Conservation (phyloP, 2,329 filamentous ascomycete species). For the Capronia americana region DNA sequence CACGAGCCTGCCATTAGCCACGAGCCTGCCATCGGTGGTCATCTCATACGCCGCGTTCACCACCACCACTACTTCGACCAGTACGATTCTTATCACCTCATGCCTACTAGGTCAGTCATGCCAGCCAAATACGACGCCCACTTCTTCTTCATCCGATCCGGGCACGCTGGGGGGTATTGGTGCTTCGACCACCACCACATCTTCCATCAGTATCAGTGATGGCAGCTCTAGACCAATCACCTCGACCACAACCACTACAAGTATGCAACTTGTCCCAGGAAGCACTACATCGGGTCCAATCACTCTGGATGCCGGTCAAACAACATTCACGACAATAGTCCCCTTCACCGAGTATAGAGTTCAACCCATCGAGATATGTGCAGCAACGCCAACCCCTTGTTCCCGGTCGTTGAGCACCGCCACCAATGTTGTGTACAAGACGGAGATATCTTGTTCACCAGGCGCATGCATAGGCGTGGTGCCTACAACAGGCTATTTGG, state of each 20-base stretch:
- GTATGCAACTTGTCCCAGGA: background rate
- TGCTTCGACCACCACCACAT: slow-evolving; percentile 9
- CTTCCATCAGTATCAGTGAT: slow-evolving; percentile 14
- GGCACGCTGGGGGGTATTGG: background rate
- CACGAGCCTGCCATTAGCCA: background rate
- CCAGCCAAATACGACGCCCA: slow-evolving; percentile 3
- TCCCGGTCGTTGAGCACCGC: slow-evolving; percentile 24
- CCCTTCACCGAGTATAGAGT: slow-evolving; percentile 28
- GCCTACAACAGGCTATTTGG: slow-evolving; percentile 25
- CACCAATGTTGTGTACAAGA: slow-evolving; percentile 23
- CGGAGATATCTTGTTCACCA: slow-evolving; percentile 34
- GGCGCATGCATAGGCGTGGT: slow-evolving; percentile 27
- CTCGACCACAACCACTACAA: background rate
- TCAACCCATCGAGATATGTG: slow-evolving; percentile 32
- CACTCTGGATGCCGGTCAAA: slow-evolving; percentile 23
- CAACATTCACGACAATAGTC: slow-evolving; percentile 31
- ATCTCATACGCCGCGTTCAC: slow-evolving; percentile 6
- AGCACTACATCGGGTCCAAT: slow-evolving; percentile 20
- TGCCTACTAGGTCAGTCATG: slow-evolving; percentile 17
- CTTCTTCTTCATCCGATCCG: background rate
- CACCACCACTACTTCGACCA: slow-evolving; percentile 25
- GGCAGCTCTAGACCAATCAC: slow-evolving; percentile 16
- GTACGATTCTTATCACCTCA: slow-evolving; percentile 25
- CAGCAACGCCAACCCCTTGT: slow-evolving; percentile 25
- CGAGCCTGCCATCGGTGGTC: background rate